These are phyloP conservation scores for Trichomonas tenax DNA, from an alignment of 208 protist species.

Conservation along the genomic window DNA sequence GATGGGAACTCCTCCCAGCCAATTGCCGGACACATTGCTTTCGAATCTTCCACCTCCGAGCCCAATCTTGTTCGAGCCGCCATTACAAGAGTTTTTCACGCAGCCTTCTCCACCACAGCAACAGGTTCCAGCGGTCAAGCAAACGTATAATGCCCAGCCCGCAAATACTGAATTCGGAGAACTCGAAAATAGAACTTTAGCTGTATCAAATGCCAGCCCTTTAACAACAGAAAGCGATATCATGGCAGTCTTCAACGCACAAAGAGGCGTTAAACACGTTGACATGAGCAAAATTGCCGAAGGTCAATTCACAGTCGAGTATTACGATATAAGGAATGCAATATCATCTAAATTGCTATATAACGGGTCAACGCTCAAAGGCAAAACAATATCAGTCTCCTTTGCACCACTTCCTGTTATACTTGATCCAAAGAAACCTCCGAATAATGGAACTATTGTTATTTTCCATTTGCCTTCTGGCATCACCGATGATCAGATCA, in stretches of 20 bases:
- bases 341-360: background rate
- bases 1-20: background rate
- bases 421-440: background rate
- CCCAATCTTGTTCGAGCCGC: background rate
- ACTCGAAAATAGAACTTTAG: background rate
- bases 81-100: background rate
- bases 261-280: background rate
- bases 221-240: background rate
- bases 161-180: background rate
- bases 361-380: background rate
- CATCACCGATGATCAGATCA: background rate
- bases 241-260: background rate
- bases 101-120: background rate
- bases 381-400: background rate
- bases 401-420: background rate
- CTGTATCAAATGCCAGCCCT: background rate
- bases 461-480: background rate
- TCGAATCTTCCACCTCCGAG: background rate
- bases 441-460: constrained; percentile 21
- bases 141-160: background rate
- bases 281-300: background rate
- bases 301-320: background rate
- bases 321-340: background rate
- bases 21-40: background rate
- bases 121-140: background rate